These are phyloP conservation scores for Diaporthe velutina DNA, from an alignment of 2,329 filamentous ascomycete genomes.

Conservation along the genomic window DNA sequence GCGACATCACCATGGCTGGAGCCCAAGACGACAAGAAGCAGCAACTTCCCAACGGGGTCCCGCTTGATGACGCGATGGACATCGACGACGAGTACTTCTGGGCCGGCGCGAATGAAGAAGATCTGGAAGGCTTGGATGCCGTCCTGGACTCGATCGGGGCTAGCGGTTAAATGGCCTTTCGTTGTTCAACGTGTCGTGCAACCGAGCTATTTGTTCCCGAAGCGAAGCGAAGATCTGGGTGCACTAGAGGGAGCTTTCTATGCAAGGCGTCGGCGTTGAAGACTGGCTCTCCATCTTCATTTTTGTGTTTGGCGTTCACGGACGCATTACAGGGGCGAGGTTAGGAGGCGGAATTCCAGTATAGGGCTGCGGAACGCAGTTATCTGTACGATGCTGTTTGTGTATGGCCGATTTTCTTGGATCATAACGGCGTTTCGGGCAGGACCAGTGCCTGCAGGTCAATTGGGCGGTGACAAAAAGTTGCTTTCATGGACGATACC, in stretches of 20 bases:
- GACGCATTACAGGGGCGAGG: constrained; percentile 21
- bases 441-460: constrained; percentile 28
- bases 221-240: constrained; percentile 11
- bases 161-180: background rate
- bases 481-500: constrained; percentile 49
- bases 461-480: constrained; percentile 33
- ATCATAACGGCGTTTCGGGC: constrained; percentile 38
- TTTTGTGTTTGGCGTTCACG: constrained; percentile 41
- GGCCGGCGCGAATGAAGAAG: constrained; percentile 69
- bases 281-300: constrained; percentile 37
- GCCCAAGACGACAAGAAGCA: constrained; percentile 52
- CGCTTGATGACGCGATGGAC: constrained; percentile 68
- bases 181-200: background rate
- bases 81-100: constrained; percentile 70
- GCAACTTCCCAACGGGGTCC: constrained; percentile 60
- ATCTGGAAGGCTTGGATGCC: constrained; percentile 65
- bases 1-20: constrained; percentile 49
- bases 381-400: constrained; percentile 24
- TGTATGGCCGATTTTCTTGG: constrained; percentile 26
- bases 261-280: constrained; percentile 39
- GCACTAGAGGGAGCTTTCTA: constrained; percentile 19
- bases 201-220: constrained; percentile 2
- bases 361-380: background rate
- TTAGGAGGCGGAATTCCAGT: background rate
- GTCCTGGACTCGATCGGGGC: constrained; percentile 66